Conservation (phyloP, 2,329 filamentous ascomycete species). For the Xylaria sp. region DNA sequence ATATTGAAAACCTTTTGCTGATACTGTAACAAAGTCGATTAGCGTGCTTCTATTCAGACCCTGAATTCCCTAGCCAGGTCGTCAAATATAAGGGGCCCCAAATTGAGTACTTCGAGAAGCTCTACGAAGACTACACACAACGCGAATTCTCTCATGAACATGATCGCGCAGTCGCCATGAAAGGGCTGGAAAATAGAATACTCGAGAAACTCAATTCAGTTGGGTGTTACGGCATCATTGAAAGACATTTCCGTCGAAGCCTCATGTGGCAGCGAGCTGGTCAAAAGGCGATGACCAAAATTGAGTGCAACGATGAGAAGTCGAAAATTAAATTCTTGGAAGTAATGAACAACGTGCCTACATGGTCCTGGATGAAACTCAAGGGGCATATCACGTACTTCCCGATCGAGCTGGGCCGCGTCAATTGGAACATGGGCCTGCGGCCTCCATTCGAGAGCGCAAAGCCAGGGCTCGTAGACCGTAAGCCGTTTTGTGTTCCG, state of each 20-base stretch:
- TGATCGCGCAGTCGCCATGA: background rate
- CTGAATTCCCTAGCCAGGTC: background rate
- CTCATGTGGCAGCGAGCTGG: background rate
- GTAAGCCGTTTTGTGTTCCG: too few species aligned
- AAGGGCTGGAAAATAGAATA: background rate
- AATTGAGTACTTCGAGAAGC: background rate
- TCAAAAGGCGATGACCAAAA: background rate
- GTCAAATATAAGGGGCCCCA: background rate
- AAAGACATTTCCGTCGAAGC: background rate
- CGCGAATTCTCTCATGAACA: background rate
- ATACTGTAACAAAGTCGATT: too few species aligned
- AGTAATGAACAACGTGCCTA: too few species aligned
- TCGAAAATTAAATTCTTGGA: too few species aligned
- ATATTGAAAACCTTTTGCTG: too few species aligned
- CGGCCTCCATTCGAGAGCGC: too few species aligned
- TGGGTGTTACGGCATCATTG: background rate
- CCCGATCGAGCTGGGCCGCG: too few species aligned
- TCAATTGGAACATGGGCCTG: too few species aligned
- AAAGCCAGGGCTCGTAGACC: too few species aligned
- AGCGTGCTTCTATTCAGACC: background rate
- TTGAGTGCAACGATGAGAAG: background rate
- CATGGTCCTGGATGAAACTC: too few species aligned
- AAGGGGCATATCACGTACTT: too few species aligned
- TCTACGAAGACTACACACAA: background rate
- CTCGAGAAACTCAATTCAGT: background rate